Percentiles rank a stretch among this genome's conserved stretches.
These are phyloP conservation scores for Microbotryum scabiosae DNA, from an alignment of 1,284 basidiomycete species.

Conservation along the genomic window DNA sequence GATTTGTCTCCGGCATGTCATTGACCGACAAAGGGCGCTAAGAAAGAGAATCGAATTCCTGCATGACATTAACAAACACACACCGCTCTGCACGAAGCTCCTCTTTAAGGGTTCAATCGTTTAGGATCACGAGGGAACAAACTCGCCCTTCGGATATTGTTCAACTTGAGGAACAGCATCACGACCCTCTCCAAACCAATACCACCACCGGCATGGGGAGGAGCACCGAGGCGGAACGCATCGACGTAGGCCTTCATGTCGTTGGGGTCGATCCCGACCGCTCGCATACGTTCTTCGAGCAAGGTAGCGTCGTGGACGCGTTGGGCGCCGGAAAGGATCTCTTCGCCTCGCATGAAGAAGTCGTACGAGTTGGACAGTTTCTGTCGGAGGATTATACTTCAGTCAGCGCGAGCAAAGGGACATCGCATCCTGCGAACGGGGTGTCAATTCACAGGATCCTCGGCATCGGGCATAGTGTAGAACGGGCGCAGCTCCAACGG, in stretches of 20 bases:
- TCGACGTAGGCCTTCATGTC: constrained; percentile 80
- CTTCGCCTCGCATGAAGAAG: constrained; percentile 99
- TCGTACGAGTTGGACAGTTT: constrained; percentile 96
- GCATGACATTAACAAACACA: not conserved
- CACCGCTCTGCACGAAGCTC: not conserved
- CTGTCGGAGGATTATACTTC: constrained; percentile 41
- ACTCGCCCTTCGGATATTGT: constrained; percentile 88
- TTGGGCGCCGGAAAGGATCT: constrained; percentile 95
- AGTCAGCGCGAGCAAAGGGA: not conserved
- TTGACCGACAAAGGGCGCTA: too few relatives aligned
- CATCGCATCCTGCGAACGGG: not conserved
- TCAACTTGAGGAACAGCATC: constrained; percentile 66
- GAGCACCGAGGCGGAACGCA: constrained; percentile 86
- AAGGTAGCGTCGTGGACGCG: constrained; percentile 73
- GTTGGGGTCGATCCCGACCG: constrained; percentile 33
- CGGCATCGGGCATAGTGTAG: constrained; percentile 95
- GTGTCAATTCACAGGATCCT: constrained; percentile 58
- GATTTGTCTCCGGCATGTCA: not conserved
- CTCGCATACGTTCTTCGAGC: constrained; percentile 46
- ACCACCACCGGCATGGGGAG: constrained; percentile 59
- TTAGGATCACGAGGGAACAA: constrained; percentile 63
- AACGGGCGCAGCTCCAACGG: constrained; percentile 87
- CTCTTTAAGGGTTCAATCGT: constrained; percentile 31
- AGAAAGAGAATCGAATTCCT: not conserved
- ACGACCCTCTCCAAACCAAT: constrained; percentile 42